Evolutionary conservation across 805 yeast species (phyloP), one percentile per base, ranked within the genome.

Genomic region (Candida sphagnicola): DNA sequence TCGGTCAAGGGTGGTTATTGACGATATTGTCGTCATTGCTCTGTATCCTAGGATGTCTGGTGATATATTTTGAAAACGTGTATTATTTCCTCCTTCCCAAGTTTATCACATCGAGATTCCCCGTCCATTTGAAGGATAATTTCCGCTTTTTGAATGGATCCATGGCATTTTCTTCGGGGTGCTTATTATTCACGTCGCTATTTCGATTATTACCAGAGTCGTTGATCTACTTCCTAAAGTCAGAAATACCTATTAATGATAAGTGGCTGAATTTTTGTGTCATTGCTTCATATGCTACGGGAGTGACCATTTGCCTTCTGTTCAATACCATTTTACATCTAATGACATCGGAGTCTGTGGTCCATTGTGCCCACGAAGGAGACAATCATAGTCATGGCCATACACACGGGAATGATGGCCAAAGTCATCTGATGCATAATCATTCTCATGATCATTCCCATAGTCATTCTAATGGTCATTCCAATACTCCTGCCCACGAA

Each of bases 91-190:
- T 54, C 11, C 41, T 75, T 25, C 73, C 82, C 23, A 74, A 67
- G 4, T 50, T 45, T 37, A 45, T 65, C 39, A 73, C 75, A 2
- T 46, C 43, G 5, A 51, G 48, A 31, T 61, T 64, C 45, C 72
- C 73, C 1, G 80, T 84, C 54, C 62, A 72, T 28, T 69, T 85
- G 31, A 70, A 74, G 38, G 73, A 75, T 39, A 81, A 83, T 54
- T 76, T 82, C 26, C 59, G 63, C 11, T 80, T 90, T 54, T 70
- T 91, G 44, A 80, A 85, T 28, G 80, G 80, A 24, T 83, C 95
- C 2, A 70, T 91, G 19, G 76, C 93, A 0, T 61, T 90, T 35
- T 80, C 90, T 46, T 70, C 91, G 0, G 98, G 99, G 0, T 86
- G 95, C 18, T 71, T 91, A 57, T 42, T 82, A 2, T 78, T 89